Conservation (phyloP, 2,329 filamentous ascomycete genomes). For the Knoxdaviesia proteae region DNA sequence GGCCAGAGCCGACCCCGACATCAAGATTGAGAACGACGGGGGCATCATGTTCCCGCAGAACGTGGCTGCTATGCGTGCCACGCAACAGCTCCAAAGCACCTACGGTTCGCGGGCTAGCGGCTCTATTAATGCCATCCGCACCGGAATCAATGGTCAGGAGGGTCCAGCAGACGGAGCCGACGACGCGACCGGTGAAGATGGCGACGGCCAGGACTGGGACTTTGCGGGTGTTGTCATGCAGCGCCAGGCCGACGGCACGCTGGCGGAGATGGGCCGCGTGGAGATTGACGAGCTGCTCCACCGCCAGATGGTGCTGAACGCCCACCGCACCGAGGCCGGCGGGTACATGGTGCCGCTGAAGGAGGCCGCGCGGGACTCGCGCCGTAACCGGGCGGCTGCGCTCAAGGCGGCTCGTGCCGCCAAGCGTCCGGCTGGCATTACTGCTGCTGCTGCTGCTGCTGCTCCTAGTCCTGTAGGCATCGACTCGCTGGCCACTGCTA, state of each 20-base stretch:
- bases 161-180: conserved; percentile 29
- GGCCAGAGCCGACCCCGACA: conserved; percentile 21
- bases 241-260: conserved; percentile 29
- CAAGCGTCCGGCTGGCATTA: too few relatives aligned
- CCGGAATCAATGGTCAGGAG: conserved; percentile 14
- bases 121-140: conserved; percentile 42
- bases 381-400: conserved; percentile 1
- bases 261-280: conserved; percentile 32
- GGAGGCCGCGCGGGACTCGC: conserved; percentile 19
- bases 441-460: too few relatives aligned
- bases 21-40: conserved; percentile 23
- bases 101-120: conserved; percentile 44
- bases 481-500: conserved; percentile 26
- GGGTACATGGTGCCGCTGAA: conserved; percentile 55
- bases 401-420: conserved; percentile 7
- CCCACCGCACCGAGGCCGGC: conserved; percentile 50
- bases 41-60: conserved; percentile 8
- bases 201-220: conserved; percentile 20
- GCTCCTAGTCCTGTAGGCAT: background rate
- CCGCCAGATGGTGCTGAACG: conserved; percentile 41
- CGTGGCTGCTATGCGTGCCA: conserved; percentile 32
- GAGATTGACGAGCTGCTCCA: conserved; percentile 52
- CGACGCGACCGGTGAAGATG: conserved; percentile 40
- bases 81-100: conserved; percentile 32
- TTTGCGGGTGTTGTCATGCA: conserved; percentile 39